These are phyloP conservation scores for Tubosaeta brunneosetosa DNA, from an alignment of 768 basidiomycete species.

Conservation along the genomic window DNA sequence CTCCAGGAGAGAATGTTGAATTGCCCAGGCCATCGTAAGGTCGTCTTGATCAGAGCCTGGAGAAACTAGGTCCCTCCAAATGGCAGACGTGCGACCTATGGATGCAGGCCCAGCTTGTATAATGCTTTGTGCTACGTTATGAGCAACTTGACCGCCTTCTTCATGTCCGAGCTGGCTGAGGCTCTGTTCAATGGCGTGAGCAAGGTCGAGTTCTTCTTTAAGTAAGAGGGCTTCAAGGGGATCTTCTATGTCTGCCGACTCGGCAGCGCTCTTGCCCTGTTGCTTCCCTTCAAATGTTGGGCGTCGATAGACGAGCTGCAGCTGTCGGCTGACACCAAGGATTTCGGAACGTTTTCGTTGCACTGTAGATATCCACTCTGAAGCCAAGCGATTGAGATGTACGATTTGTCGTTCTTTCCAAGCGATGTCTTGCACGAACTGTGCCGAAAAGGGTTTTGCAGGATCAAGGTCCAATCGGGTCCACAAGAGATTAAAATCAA, in stretches of 20 bases:
- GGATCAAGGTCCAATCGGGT: constrained; percentile 40
- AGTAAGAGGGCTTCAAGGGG: constrained; percentile 14
- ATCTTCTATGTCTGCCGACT: constrained; percentile 6
- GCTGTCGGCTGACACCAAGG: constrained; percentile 29
- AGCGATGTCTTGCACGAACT: constrained; percentile 38
- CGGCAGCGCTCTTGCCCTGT: constrained; percentile 1
- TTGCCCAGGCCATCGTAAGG: constrained; percentile 26
- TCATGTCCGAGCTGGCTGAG: constrained; percentile 25
- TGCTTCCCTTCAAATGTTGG: constrained; percentile 4
- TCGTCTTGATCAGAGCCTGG: constrained; percentile 9
- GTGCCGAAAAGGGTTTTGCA: constrained; percentile 40
- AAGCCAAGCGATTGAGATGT: constrained; percentile 30
- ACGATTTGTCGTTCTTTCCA: constrained; percentile 19
- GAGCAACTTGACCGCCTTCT: constrained; percentile 4
- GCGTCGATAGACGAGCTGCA: constrained; percentile 41
- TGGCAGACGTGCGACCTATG: neutral
- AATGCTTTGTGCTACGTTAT: constrained; percentile 3
- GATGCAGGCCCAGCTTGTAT: constrained; percentile 5
- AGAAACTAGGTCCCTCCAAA: constrained; percentile 9
- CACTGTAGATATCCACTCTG: constrained; percentile 29
- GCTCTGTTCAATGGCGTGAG: constrained; percentile 45
- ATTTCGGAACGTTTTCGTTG: constrained; percentile 21
- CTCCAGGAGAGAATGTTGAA: constrained; percentile 25
- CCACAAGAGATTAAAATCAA: constrained; percentile 57
- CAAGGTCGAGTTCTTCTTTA: constrained; percentile 41